Conservation (phyloP, 257 asterid genomes). For the Rhazya stricta region DNA sequence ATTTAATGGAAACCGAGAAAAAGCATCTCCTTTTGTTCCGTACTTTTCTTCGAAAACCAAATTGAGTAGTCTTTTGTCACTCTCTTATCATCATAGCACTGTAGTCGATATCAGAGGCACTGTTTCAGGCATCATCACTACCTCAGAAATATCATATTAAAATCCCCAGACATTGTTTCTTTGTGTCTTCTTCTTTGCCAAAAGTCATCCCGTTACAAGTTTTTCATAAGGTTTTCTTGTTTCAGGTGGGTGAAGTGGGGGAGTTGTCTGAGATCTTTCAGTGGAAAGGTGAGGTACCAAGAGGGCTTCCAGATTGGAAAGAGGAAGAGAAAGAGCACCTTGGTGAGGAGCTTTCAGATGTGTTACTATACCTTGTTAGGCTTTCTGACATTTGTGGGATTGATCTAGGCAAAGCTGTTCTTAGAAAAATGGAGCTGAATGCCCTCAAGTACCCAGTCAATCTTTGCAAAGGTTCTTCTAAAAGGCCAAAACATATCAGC, state of each 20-base stretch:
- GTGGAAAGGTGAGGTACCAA: slow-evolving; percentile 70
- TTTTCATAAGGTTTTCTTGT: slow-evolving; percentile 4
- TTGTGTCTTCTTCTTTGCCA: too few relatives aligned
- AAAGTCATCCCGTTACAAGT: too few relatives aligned
- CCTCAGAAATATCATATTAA: neutral
- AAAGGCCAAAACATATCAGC: slow-evolving; percentile 18
- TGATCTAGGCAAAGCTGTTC: slow-evolving; percentile 58
- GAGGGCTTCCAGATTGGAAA: slow-evolving; percentile 54
- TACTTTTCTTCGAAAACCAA: slow-evolving; percentile 15
- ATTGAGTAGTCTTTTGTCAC: slow-evolving; percentile 13
- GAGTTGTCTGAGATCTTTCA: slow-evolving; percentile 64
- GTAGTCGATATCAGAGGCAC: slow-evolving; percentile 12
- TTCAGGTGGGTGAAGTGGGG: slow-evolving; percentile 71
- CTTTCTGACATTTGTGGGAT: slow-evolving; percentile 57
- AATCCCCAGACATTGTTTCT: too few relatives aligned
- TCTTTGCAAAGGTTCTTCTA: slow-evolving; percentile 38
- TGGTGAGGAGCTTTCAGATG: slow-evolving; percentile 67
- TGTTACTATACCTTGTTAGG: slow-evolving; percentile 51
- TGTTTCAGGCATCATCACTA: neutral
- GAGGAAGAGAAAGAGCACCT: slow-evolving; percentile 51
- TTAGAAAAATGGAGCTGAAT: slow-evolving; percentile 50
- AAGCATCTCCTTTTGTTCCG: slow-evolving; percentile 1
- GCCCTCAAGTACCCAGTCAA: slow-evolving; percentile 52
- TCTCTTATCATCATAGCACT: slow-evolving; percentile 11
- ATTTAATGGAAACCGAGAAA: too few relatives aligned